Base-by-base conservation (phyloP, 192 early-diverging fungal species). In the Glomus cerebriforme region DNA sequence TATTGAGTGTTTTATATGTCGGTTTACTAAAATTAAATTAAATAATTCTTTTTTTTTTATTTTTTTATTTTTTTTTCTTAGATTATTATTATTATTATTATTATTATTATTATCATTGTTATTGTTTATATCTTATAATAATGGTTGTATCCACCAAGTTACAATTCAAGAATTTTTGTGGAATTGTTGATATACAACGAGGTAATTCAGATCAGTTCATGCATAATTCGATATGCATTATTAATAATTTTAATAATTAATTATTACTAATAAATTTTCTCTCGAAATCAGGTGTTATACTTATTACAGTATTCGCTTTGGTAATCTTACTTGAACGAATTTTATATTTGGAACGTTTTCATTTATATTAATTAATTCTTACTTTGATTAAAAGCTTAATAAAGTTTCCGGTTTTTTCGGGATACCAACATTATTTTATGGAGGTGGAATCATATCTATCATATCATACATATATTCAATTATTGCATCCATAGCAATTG, bases 371-470 rank as follows among this genome's bases (percentile, higher is more conserved):
- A 29, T 2, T 32, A 32, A 66, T 13, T 63, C 22, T 64, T 64
- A 19, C 17, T 66, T 66, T 31, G 17, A 7, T 29, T 34, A 7
- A 66, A 15, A 66, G 64, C 26, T 66, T 29, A 66, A 66, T 34
- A 66, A 66, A 27, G 3, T 66, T 34, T 66, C 64, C 29, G 64
- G 64, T 19, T 66, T 66, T 66, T 66, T 66, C 64, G 64, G 64
- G 4, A 66, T 66, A 66, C 64, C 34, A 17, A 66, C 27, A 17
- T 9, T 66, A 31, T 66, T 66, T 66, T 7, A 66, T 34, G 64
- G 29, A 32, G 64, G 64, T 32, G 64, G 64, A 66, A 34, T 27
- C 7, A 2, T 27, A 29, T 66, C 64, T 19, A 66, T 66, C 26
- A 66, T 66, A 29, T 66, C 64, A 17, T 66, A 66, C 22, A 29